Evolutionary conservation across 1,284 basidiomycete species (phyloP).

Genomic region (Papiliotrema laurentii): DNA sequence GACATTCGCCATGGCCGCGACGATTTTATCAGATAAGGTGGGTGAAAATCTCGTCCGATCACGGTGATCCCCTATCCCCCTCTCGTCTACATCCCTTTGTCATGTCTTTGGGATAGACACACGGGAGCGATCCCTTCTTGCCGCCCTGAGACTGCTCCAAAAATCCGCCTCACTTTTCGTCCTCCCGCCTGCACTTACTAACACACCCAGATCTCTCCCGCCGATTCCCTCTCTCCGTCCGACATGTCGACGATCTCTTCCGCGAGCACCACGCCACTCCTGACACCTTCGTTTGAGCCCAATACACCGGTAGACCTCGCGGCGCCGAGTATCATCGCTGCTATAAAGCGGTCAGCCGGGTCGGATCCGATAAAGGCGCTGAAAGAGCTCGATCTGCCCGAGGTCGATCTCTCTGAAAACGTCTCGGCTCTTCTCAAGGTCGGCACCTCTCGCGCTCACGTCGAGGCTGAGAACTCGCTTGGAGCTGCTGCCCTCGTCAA

Average conservation of each 20-base stretch:
- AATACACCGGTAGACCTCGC: conserved; percentile 13
- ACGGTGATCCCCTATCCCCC: not conserved
- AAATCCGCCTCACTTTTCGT: not conserved
- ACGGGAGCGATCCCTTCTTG: not conserved
- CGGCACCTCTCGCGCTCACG: conserved; percentile 60
- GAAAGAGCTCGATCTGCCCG: conserved; percentile 25
- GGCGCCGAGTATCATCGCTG: not conserved
- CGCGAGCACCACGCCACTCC: not conserved
- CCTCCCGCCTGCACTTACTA: not conserved
- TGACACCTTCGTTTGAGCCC: conserved; percentile 20
- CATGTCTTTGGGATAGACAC: not conserved
- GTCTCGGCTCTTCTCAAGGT: conserved; percentile 53
- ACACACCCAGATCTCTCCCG: not conserved
- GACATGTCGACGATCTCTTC: not conserved
- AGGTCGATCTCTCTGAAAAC: conserved; percentile 43
- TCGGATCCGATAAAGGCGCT: conserved; percentile 1
- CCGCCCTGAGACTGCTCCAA: not conserved
- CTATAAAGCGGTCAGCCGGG: not conserved
- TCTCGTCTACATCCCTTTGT: conserved; percentile 1
- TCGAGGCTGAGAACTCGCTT: conserved; percentile 58
- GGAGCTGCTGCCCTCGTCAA: conserved; percentile 60
- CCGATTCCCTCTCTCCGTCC: not conserved
- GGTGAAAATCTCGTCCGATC: conserved; percentile 11
- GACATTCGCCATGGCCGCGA: conserved; percentile 1
- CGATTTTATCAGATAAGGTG: conserved; percentile 21